Percentiles rank a stretch among this genome's conserved stretches.
Evolutionary conservation across 2,329 filamentous ascomycete species (phyloP).

Genomic region (Aspergillus sp.): DNA sequence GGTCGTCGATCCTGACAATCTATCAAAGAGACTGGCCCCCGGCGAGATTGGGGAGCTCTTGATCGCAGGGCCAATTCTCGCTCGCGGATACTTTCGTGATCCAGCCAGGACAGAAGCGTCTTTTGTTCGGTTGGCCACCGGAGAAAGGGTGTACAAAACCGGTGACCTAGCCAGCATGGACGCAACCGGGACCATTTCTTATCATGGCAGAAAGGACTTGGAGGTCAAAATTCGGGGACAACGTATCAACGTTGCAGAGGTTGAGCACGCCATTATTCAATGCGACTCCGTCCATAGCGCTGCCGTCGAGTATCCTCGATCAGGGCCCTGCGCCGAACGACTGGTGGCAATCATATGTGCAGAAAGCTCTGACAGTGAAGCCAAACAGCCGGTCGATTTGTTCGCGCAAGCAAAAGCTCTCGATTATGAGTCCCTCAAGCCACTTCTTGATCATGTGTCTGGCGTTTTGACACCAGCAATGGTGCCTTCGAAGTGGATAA

Average conservation of each 20-base stretch:
- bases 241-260: conserved; percentile 39
- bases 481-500: conserved; percentile 13
- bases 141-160: conserved; percentile 31
- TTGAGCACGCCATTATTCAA: conserved; percentile 29
- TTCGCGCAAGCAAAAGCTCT: background rate
- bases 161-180: conserved; percentile 40
- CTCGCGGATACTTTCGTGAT: conserved; percentile 34
- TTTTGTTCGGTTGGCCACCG: conserved; percentile 26
- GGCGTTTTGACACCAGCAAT: conserved; percentile 7
- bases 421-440: background rate
- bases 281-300: conserved; percentile 1
- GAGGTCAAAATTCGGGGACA: conserved; percentile 43
- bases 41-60: conserved; percentile 49
- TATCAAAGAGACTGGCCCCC: conserved; percentile 30
- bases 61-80: conserved; percentile 42
- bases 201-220: conserved; percentile 37
- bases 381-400: background rate
- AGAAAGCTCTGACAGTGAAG: background rate
- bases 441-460: background rate
- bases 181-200: conserved; percentile 33
- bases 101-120: conserved; percentile 26
- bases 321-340: conserved; percentile 6
- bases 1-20: conserved; percentile 18
- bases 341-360: conserved; percentile 2
- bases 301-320: conserved; percentile 7